phyloP scores from a whole-genome alignment of 805 yeast genomes.

The Ogataea nonfermentans region DNA sequence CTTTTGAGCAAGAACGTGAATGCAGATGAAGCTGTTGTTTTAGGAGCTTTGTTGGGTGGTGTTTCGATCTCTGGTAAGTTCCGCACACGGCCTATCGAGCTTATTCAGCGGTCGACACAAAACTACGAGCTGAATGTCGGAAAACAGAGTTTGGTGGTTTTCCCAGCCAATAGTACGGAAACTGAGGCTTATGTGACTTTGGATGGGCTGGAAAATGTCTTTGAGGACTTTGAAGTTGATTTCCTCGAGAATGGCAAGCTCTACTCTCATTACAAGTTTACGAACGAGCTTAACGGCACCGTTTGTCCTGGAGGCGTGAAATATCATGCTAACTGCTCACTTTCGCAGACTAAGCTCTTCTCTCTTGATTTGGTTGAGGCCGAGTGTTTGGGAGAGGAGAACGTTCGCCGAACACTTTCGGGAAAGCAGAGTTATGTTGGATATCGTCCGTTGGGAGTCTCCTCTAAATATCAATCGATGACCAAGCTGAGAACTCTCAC shows the following conservation, averaged over 20 bases:
- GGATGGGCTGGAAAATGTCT: conserved; percentile 30
- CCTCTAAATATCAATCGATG: conserved; percentile 45
- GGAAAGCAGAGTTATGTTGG: conserved; percentile 36
- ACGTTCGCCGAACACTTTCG: conserved; percentile 17
- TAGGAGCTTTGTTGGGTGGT: conserved; percentile 87
- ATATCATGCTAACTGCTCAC: conserved; percentile 27
- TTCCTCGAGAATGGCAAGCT: conserved; percentile 33
- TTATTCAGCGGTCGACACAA: conserved; percentile 54
- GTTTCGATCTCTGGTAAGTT: conserved; percentile 68
- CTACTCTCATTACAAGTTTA: conserved; percentile 11
- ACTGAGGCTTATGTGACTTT: conserved; percentile 33
- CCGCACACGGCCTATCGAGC: conserved; percentile 57
- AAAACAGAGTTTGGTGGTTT: conserved; percentile 35
- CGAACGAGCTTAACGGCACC: conserved; percentile 27
- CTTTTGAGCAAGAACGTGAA: conserved; percentile 78
- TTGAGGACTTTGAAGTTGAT: conserved; percentile 35
- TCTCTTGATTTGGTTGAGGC: conserved; percentile 43
- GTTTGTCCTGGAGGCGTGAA: conserved; percentile 40
- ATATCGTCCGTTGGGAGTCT: conserved; percentile 48
- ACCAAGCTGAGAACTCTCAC: conserved; percentile 52
- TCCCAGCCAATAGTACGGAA: conserved; percentile 45
- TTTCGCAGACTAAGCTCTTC: conserved; percentile 40
- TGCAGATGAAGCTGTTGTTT: conserved; percentile 92
- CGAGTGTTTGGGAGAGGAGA: conserved; percentile 21
- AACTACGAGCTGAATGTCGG: conserved; percentile 42